Conservation (phyloP, 2,329 filamentous ascomycete species). For the Pyricularia sp. region DNA sequence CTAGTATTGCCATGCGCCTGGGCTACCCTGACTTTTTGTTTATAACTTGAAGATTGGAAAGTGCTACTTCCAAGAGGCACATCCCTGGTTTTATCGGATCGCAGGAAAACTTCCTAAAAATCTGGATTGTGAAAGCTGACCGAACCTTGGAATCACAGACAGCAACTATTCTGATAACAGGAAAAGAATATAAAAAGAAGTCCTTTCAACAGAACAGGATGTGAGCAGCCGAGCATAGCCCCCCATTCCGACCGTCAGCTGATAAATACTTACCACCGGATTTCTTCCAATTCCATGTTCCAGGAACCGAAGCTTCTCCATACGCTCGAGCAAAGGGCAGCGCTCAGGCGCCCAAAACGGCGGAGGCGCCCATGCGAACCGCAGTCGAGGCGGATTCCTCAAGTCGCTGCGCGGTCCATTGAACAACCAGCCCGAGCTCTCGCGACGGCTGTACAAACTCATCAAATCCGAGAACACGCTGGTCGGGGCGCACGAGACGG, state of each 20-base stretch:
- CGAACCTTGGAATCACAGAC: neutral
- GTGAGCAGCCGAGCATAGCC: neutral
- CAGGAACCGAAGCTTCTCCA: constrained; percentile 63
- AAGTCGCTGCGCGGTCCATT: constrained; percentile 71
- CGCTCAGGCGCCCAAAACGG: constrained; percentile 21
- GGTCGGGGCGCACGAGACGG: constrained; percentile 71
- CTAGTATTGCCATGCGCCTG: neutral
- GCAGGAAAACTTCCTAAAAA: neutral
- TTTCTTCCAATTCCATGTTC: no score
- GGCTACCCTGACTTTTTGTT: neutral
- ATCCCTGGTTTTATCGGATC: neutral
- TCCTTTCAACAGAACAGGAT: neutral
- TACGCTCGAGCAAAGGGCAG: constrained; percentile 50
- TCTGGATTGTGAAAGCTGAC: neutral
- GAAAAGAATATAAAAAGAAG: neutral
- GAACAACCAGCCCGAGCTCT: constrained; percentile 73
- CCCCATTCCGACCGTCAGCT: neutral
- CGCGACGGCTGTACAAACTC: constrained; percentile 75
- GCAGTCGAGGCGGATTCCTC: constrained; percentile 58
- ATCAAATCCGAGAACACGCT: constrained; percentile 93
- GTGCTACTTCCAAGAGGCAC: neutral
- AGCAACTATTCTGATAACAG: neutral
- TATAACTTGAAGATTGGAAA: neutral
- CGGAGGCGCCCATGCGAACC: constrained; percentile 35
- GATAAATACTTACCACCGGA: neutral